These are phyloP conservation scores for Metschnikowia arizonensis DNA, from an alignment of 805 yeast species.

Conservation along the genomic window DNA sequence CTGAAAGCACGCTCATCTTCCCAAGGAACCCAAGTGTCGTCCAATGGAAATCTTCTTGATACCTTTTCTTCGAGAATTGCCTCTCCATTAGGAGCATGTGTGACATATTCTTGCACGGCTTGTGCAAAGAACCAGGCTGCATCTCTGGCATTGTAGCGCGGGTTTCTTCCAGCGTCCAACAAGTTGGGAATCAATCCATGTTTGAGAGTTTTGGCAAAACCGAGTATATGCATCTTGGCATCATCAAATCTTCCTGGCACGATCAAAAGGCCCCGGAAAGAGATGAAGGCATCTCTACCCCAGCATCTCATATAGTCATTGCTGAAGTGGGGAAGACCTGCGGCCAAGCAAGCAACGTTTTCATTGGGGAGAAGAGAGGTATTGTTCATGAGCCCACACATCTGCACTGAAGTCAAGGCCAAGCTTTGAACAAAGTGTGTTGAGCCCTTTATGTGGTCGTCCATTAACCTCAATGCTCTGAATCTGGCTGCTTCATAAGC, in stretches of 20 bases:
- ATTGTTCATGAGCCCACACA: constrained; percentile 69
- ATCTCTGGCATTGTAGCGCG: constrained; percentile 93
- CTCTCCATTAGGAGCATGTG: constrained; percentile 63
- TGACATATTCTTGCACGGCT: constrained; percentile 78
- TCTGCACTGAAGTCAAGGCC: constrained; percentile 79
- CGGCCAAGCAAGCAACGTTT: constrained; percentile 76
- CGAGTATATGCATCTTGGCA: constrained; percentile 76
- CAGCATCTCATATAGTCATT: constrained; percentile 92
- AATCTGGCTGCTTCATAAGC: constrained; percentile 79
- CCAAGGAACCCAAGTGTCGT: constrained; percentile 68
- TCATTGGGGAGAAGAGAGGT: constrained; percentile 70
- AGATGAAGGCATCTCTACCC: constrained; percentile 95
- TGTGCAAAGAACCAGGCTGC: constrained; percentile 95
- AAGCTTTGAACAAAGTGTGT: constrained; percentile 75
- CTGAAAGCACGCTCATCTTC: constrained; percentile 75
- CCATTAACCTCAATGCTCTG: constrained; percentile 56
- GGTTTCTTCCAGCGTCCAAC: constrained; percentile 88
- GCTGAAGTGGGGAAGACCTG: constrained; percentile 94
- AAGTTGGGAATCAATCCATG: constrained; percentile 94
- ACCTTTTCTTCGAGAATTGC: constrained; percentile 66
- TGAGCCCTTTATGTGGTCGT: constrained; percentile 50
- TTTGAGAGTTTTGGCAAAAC: constrained; percentile 85
- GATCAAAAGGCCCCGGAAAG: constrained; percentile 75
- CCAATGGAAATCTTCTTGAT: constrained; percentile 80
- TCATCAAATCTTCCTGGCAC: constrained; percentile 75